These are phyloP conservation scores for Cystobasidiopsis lactophilus DNA, from an alignment of 768 basidiomycete species.

Conservation along the genomic window DNA sequence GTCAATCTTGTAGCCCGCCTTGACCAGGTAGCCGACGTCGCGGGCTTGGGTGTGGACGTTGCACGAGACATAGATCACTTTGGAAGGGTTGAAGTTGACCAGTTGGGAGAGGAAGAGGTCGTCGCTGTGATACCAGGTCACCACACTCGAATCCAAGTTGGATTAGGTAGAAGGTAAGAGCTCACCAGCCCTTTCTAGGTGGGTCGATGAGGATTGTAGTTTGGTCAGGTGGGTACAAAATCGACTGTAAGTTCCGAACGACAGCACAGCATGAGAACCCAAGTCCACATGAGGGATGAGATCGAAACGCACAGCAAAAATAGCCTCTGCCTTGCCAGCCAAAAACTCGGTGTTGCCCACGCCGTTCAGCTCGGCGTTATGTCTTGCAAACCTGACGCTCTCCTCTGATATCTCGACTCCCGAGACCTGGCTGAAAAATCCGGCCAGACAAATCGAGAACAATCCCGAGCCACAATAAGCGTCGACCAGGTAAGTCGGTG, in stretches of 20 bases:
- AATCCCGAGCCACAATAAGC: slow-evolving; percentile 60
- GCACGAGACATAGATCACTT: slow-evolving; percentile 29
- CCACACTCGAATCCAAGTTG: too few species aligned
- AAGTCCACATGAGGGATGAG: too few species aligned
- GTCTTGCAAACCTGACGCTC: slow-evolving; percentile 24
- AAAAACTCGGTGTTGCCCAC: slow-evolving; percentile 45
- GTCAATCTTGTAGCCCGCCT: slow-evolving; percentile 50
- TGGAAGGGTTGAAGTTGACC: slow-evolving; percentile 41
- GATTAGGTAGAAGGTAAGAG: too few species aligned
- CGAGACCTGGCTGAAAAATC: slow-evolving; percentile 47
- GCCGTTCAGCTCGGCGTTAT: slow-evolving; percentile 27
- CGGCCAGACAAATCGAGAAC: slow-evolving; percentile 63
- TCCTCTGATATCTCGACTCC: slow-evolving; percentile 60
- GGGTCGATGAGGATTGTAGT: slow-evolving; percentile 71
- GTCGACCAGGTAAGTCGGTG: slow-evolving; percentile 67
- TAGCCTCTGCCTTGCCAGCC: slow-evolving; percentile 63
- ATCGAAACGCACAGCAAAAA: slow-evolving; percentile 36
- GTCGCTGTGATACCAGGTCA: too few species aligned
- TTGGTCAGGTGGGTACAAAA: slow-evolving; percentile 37
- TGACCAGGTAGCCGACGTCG: slow-evolving; percentile 53
- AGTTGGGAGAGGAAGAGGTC: slow-evolving; percentile 47
- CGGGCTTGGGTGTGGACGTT: slow-evolving; percentile 27
- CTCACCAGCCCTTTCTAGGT: slow-evolving; percentile 88
- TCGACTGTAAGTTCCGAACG: slow-evolving; percentile 6
- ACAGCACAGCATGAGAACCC: neutral